phyloP scores from a whole-genome alignment of 2,329 filamentous ascomycete genomes.

The Metarhizium sp. region DNA sequence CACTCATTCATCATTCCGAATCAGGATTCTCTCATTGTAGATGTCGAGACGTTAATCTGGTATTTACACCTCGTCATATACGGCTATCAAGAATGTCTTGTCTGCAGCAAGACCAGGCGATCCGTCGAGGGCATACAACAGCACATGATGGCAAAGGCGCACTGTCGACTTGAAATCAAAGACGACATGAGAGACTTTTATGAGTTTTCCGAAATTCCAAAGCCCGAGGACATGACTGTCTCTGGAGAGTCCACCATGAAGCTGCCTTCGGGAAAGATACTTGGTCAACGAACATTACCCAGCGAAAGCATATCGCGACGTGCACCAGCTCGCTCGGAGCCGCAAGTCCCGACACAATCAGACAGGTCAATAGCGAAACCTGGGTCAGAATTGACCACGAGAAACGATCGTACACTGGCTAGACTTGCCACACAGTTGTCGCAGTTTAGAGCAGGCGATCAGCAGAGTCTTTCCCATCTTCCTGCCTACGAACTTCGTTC shows the following conservation, averaged over 20 bases:
- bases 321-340: neutral
- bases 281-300: conserved; percentile 15
- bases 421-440: conserved; percentile 7
- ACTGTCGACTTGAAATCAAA: conserved; percentile 35
- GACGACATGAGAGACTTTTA: conserved; percentile 33
- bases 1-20: conserved; percentile 38
- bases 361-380: neutral
- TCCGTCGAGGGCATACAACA: conserved; percentile 37
- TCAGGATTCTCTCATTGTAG: conserved; percentile 29
- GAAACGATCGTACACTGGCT: neutral
- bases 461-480: conserved; percentile 11
- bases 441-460: conserved; percentile 8
- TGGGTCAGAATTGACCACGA: neutral
- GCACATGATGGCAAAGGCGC: conserved; percentile 40
- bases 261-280: conserved; percentile 26
- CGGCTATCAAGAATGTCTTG: conserved; percentile 41
- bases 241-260: conserved; percentile 7
- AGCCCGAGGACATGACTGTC: neutral
- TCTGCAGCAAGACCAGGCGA: conserved; percentile 33
- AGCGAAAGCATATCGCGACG: neutral
- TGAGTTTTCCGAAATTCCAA: conserved; percentile 13
- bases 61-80: conserved; percentile 41
- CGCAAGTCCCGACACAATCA: neutral
- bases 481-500: conserved; percentile 11
- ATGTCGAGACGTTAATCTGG: conserved; percentile 34